Conservation (phyloP, 2,329 filamentous ascomycete species). For the Pseudogymnoascus sp. region DNA sequence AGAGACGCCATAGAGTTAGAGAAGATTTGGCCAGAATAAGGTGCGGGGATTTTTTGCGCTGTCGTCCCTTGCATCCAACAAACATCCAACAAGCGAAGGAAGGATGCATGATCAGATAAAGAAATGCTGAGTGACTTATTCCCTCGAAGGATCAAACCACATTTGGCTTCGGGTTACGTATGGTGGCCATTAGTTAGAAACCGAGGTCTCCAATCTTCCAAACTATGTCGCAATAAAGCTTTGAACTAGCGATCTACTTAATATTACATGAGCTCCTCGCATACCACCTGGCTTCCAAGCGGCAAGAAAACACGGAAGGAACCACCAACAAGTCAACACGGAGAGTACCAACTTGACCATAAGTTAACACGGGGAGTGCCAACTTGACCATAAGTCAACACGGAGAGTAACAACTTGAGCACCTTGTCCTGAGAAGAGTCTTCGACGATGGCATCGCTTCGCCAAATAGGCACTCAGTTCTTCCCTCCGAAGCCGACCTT, state of each 20-base stretch:
- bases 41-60: no score
- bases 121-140: no score
- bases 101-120: no score
- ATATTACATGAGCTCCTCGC: not conserved
- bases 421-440: not conserved
- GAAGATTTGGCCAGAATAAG: no score
- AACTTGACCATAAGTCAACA: not conserved
- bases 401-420: not conserved
- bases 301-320: not conserved
- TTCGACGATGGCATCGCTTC: not conserved
- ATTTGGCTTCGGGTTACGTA: no score
- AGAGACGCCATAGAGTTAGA: not conserved
- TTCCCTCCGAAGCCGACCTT: slow-evolving; percentile 33
- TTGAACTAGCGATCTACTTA: not conserved
- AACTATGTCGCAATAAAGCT: not conserved
- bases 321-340: not conserved
- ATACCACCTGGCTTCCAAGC: not conserved
- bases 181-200: no score
- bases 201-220: not conserved
- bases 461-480: slow-evolving; percentile 14
- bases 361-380: not conserved
- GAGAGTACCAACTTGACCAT: not conserved
- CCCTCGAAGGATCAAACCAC: no score
- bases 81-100: no score
- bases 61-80: no score